Base-by-base conservation (phyloP, 2,329 filamentous ascomycete genomes). In the Microdochium nivale region DNA sequence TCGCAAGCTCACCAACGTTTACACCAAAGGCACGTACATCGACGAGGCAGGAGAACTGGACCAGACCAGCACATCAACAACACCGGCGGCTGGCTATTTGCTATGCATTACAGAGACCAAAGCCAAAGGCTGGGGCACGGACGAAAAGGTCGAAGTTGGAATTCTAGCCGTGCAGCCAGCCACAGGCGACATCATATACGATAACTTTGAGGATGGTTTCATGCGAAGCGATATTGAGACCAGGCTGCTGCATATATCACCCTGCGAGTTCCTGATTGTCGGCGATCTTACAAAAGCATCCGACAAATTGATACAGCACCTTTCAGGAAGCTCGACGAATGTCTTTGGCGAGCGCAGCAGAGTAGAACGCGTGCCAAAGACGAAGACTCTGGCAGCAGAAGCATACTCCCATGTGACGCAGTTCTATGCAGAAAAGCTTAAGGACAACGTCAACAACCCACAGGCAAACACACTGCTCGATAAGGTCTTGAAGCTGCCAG, bases 171-270 rank as follows among this genome's bases (percentile, higher is more conserved):
- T 99, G 3, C 94, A 99, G 62, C 94, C 94, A 9, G 88, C 90
- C 1, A 99, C 94, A 0, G 94, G 94, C 52, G 92, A 97, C 66
- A 90, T 99, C 60, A 87, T 97, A 52, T 95, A 96, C 61, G 94
- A 99, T 63, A 84, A 86, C 53, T 99, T 99, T 60, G 90, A 97
- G 60, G 94, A 99, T 62, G 90, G 92, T 2, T 97, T 97, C 70
- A 96, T 99, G 92, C 80, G 94, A 48, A 90, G 86, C 61, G 94
- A 99, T 65, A 87, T 99, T 32, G 94, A 99, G 70, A 99, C 94
- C 0, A 77, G 94, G n/a, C 73, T 99, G 25, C 74, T 99, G 27
- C 94, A 99, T 65, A 95, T 99, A 58, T 90, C 92, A 0, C 94
- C 94, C 0, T 96, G 91, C 69, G 94, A 99, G 67, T 90, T 99